Base-by-base conservation (phyloP, 106 monocot genomes). In the Dioscorea dumetorum region DNA sequence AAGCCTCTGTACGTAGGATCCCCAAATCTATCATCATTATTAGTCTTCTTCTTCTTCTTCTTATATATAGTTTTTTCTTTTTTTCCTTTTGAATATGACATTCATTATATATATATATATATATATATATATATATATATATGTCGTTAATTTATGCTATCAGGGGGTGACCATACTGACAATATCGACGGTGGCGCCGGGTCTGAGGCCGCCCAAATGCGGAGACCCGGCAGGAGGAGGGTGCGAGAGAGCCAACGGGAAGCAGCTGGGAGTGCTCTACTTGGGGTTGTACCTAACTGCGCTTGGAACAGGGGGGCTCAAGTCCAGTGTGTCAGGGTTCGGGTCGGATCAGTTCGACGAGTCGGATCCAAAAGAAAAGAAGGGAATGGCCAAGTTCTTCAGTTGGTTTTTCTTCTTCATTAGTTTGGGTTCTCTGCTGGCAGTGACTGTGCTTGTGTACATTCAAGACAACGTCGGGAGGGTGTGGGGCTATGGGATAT, bases 351-450 rank as follows among this genome's bases (percentile, higher is more conserved):
- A 88, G 76, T 88, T 85, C 84, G 88, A 89, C 68, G 88, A 85
- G 82, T 59, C 62, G n/a, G 52, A 85, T 74, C 65, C 16, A 13
- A 58, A 2, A 35, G 88, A 89, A 74, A 76, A 69, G 74, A 24
- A 23, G 54, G 59, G 62, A 54, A 89, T 89, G 88, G 65, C 72
- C 50, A 59, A 12, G n/a, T 89, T 89, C 82, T 89, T 89, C 85
- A 82, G 63, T 76, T 89, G 85, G 85, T 89, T 89, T 82, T 85
- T 82, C 82, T 89, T 89, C 85, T 74, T 89, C 82, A 82, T 89
- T 56, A 85, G 85, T 71, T 57, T 89, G 60, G 88, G 88, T 28
- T 74, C 88, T 22, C 77, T 89, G 48, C 20, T 89, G 24, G 85
- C 88, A 41, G 82, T 89, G 13, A 85, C 88, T 10, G 84, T 89